Conservation (phyloP, 108 stramenopile species). For the Hondaea fermentalgiana region DNA sequence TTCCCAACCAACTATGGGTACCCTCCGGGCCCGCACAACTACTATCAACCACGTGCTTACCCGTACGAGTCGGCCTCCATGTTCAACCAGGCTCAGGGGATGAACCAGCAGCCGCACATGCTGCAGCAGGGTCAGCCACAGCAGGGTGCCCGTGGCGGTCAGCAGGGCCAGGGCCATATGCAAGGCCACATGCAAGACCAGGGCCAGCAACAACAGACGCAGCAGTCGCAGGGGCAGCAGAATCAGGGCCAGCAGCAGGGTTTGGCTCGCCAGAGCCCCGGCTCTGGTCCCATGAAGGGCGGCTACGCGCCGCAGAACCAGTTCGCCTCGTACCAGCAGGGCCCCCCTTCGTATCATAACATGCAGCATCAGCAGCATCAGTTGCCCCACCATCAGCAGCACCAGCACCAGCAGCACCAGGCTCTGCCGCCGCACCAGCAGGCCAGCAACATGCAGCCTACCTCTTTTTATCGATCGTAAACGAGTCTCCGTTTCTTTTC, state of each 20-base stretch:
- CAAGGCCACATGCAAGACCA: not conserved
- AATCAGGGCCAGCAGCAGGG: not conserved
- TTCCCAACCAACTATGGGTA: not conserved
- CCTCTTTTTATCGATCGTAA: not conserved
- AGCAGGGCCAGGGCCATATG: not conserved
- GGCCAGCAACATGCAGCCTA: not conserved
- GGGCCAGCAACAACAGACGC: not conserved
- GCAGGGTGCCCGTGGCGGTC: not conserved
- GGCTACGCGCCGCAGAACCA: not conserved
- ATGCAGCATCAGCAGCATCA: not conserved
- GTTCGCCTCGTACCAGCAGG: not conserved
- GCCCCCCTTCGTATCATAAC: not conserved
- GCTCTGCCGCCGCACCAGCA: not conserved
- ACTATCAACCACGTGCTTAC: not conserved
- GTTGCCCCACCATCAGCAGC: not conserved
- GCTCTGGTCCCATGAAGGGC: not conserved
- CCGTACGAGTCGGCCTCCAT: not conserved
- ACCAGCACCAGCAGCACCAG: not conserved
- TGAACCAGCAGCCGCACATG: conserved; percentile 2
- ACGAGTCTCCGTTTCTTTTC: no score
- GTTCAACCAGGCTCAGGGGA: not conserved
- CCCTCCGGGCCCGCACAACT: not conserved
- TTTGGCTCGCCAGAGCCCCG: not conserved
- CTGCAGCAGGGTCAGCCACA: not conserved
- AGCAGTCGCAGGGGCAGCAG: not conserved